Evolutionary conservation across 1,284 basidiomycete genomes (phyloP), one percentile per base, ranked within the genome.

Genomic region (Cystobasidium pallidum): DNA sequence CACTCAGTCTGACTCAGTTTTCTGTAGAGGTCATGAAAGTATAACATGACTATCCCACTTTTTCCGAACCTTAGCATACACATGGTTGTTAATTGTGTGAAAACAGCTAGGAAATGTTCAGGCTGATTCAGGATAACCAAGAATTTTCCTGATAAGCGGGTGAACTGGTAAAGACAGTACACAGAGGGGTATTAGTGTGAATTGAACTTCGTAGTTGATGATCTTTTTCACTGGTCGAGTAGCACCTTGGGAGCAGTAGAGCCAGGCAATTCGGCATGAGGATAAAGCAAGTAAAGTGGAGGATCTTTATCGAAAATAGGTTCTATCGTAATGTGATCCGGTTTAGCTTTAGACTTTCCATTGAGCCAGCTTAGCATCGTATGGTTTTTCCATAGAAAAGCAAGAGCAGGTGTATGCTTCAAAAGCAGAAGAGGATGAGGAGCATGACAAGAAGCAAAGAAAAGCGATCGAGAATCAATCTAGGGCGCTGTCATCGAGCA

Each of bases 261-360:
- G 13, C 66, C 66, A 26, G 66, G 66, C 39, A 45, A 24, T 47
- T 57, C 45, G 15, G 66, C 66, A 34, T 55, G 55, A 17, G 66
- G 66, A 21, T 57, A 67, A 3, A 67, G 39, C 30, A 57, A 41
- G 55, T 57, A 67, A 36, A 67, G 66, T 2, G 66, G 66, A 3
- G 66, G 66, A 21, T 67, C 55, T 26, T 30, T 51, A 21, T 67
- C 66, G 54, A 67, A 67, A 6, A 58, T 57, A 21, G 66, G 66
- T 28, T 67, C 66, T 43, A 67, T 58, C 19, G 52, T 41, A 10
- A 57, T 47, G 28, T 67, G 49, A 45, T 64, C 62, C n/a, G 58
- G 58, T 34, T 61, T 45, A 19, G 15, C 15, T 34, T 32, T 47
- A 13, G 45, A 30, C 15, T 52, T 47, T 1, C 47, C 32, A 49